Evolutionary conservation across 495 filamentous ascomycete species (phyloP).

Genomic region (Annulohypoxylon nitens): DNA sequence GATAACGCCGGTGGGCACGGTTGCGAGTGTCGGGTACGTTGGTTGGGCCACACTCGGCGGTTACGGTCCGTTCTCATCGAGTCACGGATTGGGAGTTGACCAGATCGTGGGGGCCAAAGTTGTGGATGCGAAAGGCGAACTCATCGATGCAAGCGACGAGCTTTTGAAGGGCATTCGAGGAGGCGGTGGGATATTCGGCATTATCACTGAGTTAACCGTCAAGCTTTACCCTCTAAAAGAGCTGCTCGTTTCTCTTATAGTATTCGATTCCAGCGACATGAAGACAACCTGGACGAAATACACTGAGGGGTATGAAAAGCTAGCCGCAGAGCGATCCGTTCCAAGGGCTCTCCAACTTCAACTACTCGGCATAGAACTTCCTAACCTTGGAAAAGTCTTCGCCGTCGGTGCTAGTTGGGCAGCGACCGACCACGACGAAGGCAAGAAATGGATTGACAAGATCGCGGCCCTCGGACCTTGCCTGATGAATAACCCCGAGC

Average conservation of each 20-base stretch:
- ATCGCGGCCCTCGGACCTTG: slow-evolving; percentile 1
- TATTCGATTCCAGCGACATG: slow-evolving; percentile 14
- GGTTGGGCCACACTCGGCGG: slow-evolving; percentile 13
- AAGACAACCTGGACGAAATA: not conserved
- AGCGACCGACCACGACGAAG: not conserved
- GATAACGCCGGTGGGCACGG: slow-evolving; percentile 4
- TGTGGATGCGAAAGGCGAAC: slow-evolving; percentile 11
- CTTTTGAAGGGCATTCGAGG: not conserved
- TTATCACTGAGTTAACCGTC: slow-evolving; percentile 4
- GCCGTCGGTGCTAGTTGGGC: not conserved
- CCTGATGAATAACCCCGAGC: slow-evolving; percentile 15
- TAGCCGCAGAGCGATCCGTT: not conserved
- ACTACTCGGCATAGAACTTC: slow-evolving; percentile 8
- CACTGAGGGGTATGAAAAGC: slow-evolving; percentile 2
- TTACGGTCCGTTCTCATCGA: slow-evolving; percentile 10
- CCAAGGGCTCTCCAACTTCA: slow-evolving; percentile 15
- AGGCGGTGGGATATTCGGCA: slow-evolving; percentile 13
- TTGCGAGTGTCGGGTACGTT: not conserved
- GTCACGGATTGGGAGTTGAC: slow-evolving; percentile 7
- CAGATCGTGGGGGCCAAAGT: slow-evolving; percentile 4
- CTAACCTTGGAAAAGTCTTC: not conserved
- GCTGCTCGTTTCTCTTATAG: not conserved
- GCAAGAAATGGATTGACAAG: slow-evolving; percentile 10
- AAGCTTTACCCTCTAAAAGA: slow-evolving; percentile 10
- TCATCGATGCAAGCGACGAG: not conserved